Conservation (phyloP, 2,329 filamentous ascomycete species). For the Fusarium sp. region DNA sequence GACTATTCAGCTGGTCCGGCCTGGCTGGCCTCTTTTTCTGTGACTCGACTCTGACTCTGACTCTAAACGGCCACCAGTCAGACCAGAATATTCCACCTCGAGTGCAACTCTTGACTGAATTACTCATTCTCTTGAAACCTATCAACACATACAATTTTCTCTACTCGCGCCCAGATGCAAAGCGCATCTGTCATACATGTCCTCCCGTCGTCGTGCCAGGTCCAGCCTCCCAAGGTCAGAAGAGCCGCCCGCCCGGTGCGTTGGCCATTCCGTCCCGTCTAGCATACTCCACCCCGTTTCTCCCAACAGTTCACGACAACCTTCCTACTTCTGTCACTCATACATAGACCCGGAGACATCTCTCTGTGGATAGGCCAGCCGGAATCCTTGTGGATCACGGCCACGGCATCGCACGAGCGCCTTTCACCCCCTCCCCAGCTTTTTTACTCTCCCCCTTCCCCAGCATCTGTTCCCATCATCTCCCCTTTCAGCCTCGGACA, state of each 20-base stretch:
- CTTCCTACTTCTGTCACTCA: too few relatives aligned
- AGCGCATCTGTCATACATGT: slow-evolving; percentile 17
- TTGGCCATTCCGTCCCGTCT: slow-evolving; percentile 39
- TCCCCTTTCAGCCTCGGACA: slow-evolving; percentile 40
- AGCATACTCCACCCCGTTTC: slow-evolving; percentile 37
- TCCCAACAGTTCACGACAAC: slow-evolving; percentile 48
- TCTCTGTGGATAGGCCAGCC: too few relatives aligned
- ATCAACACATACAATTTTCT: neutral
- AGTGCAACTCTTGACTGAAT: too few relatives aligned
- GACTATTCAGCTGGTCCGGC: slow-evolving; percentile 32
- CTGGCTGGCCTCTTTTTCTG: slow-evolving; percentile 9
- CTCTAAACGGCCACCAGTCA: slow-evolving; percentile 22
- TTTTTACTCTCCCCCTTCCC: slow-evolving; percentile 32
- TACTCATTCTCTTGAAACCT: neutral
- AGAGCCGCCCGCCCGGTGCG: slow-evolving; percentile 43
- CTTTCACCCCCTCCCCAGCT: too few relatives aligned
- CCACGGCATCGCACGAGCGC: too few relatives aligned
- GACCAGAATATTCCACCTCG: slow-evolving; percentile 16
- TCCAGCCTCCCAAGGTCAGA: slow-evolving; percentile 28
- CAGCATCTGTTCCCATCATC: too few relatives aligned
- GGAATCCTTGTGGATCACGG: too few relatives aligned
- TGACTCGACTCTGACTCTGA: slow-evolving; percentile 13
- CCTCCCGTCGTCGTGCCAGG: slow-evolving; percentile 29
- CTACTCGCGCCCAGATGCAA: slow-evolving; percentile 10
- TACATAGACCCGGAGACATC: too few relatives aligned